Conservation (phyloP, 1,284 basidiomycete species). For the Laetiporus sulphureus region DNA sequence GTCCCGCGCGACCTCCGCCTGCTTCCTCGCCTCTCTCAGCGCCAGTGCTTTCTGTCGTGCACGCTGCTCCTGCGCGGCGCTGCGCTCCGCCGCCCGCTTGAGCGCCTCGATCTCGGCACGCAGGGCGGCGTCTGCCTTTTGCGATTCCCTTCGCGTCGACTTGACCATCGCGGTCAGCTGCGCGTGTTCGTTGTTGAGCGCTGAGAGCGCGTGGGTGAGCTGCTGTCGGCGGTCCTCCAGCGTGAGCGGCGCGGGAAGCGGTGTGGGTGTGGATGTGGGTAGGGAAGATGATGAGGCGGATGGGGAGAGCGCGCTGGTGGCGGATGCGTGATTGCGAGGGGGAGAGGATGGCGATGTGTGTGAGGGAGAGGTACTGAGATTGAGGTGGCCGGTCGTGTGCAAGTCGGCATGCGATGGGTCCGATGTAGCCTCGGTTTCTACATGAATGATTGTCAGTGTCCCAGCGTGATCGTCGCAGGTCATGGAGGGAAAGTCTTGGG, state of each 20-base stretch:
- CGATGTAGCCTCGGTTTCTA: no score
- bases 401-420: no score
- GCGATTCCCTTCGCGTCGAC: constrained; percentile 60
- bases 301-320: constrained; percentile 8
- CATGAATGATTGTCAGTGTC: no score
- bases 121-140: constrained; percentile 66
- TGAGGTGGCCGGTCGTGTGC: no score
- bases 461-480: no score
- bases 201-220: constrained; percentile 50
- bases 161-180: constrained; percentile 58
- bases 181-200: constrained; percentile 53
- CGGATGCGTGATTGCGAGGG: no score
- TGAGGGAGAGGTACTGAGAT: no score
- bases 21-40: constrained; percentile 69
- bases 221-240: constrained; percentile 58
- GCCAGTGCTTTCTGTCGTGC: constrained; percentile 71
- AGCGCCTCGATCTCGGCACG: constrained; percentile 71
- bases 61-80: constrained; percentile 54
- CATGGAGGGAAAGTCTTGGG: no score
- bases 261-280: constrained; percentile 17
- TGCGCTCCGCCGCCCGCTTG: constrained; percentile 67
- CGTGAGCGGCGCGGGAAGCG: constrained; percentile 22
- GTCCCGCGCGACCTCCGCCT: constrained; percentile 50
- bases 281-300: constrained; percentile 9
- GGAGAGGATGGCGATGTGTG: no score